Evolutionary conservation across 176 grass and related monocot genomes (phyloP), one percentile per base, ranked within the genome.

Genomic region (Raddia guianensis): DNA sequence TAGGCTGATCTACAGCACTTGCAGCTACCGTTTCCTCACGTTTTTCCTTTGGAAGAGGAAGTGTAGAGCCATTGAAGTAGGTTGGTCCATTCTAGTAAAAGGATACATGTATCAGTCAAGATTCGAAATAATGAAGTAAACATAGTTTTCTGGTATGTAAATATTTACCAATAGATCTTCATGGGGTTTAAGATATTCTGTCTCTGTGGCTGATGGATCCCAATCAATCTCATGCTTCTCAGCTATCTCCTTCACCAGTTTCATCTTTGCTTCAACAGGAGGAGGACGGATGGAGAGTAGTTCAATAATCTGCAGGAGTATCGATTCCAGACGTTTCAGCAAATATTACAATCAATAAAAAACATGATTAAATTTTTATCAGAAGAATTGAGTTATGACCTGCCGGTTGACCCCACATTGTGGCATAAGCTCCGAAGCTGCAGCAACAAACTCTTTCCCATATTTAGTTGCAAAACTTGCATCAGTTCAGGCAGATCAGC

Each of bases 211-310:
- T 69, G 86, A 89, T 81, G 96, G 92, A 84, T 99, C 90, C 96
- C 96, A 99, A 88, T 99, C 92, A 79, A 99, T 67, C 57, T 91
- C 92, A 80, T 99, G 92, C 77, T 99, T 90, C 84, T 99, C 92
- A 47, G 96, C 96, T 9, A 99, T 95, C 82, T 99, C 96, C 76
- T 99, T 99, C 52, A 99, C 78, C 21, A 99, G 88, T 63, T 93
- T 99, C 73, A 99, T 72, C 75, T 99, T 99, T 84, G 68, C 54
- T 66, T 99, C 96, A 43, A 87, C 81, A 18, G 86, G 82, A 19
- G 96, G 96, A 76, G 96, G 78, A 55, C 92, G 90, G 66, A 99
- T 83, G 40, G 96, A 99, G 77, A 99, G 86, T 21, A 99, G 71
- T 92, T 99, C 96, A 83, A 99, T 95, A 79, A 99, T 85, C 96